Percentiles rank a stretch among this genome's conserved stretches.
Conservation (phyloP, 805 yeast genomes). For the Metschnikowia kunwiensis region DNA sequence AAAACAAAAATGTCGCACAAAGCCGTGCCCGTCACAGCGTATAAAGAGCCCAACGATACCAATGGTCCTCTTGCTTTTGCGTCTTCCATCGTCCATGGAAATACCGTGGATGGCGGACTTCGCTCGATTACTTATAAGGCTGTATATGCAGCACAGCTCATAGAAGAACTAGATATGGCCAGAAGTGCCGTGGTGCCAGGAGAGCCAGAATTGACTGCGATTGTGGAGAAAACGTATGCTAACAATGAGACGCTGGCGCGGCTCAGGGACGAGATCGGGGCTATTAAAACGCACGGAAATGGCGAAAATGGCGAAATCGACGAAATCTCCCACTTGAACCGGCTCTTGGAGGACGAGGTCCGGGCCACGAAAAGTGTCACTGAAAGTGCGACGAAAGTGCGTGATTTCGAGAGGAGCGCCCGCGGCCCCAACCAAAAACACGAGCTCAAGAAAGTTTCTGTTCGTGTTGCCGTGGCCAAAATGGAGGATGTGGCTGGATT, state of each 20-base stretch:
- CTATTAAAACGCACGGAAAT: too few species aligned
- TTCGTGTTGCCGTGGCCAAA: slow-evolving; percentile 6
- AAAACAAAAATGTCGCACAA: slow-evolving; percentile 1
- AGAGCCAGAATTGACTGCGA: slow-evolving; percentile 14
- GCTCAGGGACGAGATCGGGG: slow-evolving; percentile 25
- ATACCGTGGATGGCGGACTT: slow-evolving; percentile 41
- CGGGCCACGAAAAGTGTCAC: slow-evolving; percentile 8
- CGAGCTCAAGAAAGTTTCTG: slow-evolving; percentile 5
- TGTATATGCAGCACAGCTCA: slow-evolving; percentile 33
- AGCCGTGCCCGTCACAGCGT: slow-evolving; percentile 14
- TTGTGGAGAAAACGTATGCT: slow-evolving; percentile 20
- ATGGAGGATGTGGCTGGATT: slow-evolving; percentile 19
- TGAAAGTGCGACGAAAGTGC: neutral
- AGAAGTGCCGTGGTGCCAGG: slow-evolving; percentile 25
- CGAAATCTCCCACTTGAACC: slow-evolving; percentile 9
- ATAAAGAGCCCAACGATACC: slow-evolving; percentile 20
- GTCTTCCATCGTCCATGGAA: slow-evolving; percentile 39
- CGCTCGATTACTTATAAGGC: slow-evolving; percentile 41
- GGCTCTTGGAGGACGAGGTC: slow-evolving; percentile 15
- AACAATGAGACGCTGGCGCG: slow-evolving; percentile 15
- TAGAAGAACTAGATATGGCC: slow-evolving; percentile 36
- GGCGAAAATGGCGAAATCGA: neutral
- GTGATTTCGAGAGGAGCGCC: neutral
- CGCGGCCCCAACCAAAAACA: slow-evolving; percentile 4
- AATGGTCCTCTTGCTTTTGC: slow-evolving; percentile 25